These are phyloP conservation scores for Penicillium decumbens DNA, from an alignment of 2,329 filamentous ascomycete genomes.

Conservation along the genomic window DNA sequence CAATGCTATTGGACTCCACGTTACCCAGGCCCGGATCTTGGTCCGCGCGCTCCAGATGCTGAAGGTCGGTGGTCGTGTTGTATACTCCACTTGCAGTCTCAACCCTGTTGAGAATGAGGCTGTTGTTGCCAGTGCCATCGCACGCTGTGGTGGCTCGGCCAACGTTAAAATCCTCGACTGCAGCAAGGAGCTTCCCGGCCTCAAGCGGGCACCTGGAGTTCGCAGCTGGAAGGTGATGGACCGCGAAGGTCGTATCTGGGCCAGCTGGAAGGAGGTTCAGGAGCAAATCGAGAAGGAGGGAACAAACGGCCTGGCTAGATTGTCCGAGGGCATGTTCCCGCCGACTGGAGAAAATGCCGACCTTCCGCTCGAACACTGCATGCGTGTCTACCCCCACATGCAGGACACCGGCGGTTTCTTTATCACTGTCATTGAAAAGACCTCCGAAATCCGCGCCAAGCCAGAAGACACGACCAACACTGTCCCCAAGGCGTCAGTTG, in stretches of 20 bases:
- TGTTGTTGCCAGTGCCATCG: slow-evolving; percentile 80
- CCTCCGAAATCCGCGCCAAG: slow-evolving; percentile 73
- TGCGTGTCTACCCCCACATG: slow-evolving; percentile 89
- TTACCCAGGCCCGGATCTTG: slow-evolving; percentile 82
- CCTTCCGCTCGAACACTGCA: slow-evolving; percentile 80
- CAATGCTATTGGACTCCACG: slow-evolving; percentile 80
- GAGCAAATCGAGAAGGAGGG: slow-evolving; percentile 59
- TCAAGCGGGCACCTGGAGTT: slow-evolving; percentile 73
- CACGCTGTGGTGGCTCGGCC: slow-evolving; percentile 74
- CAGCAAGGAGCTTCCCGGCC: slow-evolving; percentile 66
- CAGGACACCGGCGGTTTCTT: slow-evolving; percentile 98
- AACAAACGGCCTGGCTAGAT: slow-evolving; percentile 60
- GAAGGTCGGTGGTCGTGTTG: slow-evolving; percentile 87
- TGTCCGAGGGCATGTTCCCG: slow-evolving; percentile 82
- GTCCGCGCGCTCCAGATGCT: slow-evolving; percentile 92
- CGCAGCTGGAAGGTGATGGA: slow-evolving; percentile 88
- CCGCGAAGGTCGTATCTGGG: slow-evolving; percentile 73
- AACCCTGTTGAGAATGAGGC: slow-evolving; percentile 98
- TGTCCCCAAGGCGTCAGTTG: slow-evolving; percentile 38
- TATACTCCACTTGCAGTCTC: slow-evolving; percentile 98
- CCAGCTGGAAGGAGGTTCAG: slow-evolving; percentile 75
- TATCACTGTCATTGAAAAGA: slow-evolving; percentile 91
- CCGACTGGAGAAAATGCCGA: slow-evolving; percentile 52
- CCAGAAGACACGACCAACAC: slow-evolving; percentile 54
- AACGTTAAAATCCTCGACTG: slow-evolving; percentile 85